phyloP scores from a whole-genome alignment of 768 basidiomycete species.

The Amanita rubescens region DNA sequence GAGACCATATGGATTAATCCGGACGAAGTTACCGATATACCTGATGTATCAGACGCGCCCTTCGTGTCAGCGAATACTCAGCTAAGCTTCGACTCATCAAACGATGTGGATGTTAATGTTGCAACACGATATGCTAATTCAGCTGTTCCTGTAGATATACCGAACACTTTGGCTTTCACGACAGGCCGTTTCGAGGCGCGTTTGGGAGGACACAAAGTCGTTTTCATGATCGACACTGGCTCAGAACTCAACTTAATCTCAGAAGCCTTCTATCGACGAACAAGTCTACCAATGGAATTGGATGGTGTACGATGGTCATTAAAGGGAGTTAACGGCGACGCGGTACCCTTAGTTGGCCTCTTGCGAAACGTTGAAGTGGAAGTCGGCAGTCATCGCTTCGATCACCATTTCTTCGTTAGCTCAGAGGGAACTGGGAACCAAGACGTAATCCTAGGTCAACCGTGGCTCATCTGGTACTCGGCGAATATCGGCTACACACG shows the following conservation, averaged over 20 bases:
- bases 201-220: neutral
- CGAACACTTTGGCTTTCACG: neutral
- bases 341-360: neutral
- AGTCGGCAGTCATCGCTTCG: constrained; percentile 9
- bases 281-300: no score
- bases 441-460: constrained; percentile 17
- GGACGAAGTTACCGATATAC: no score
- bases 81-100: no score
- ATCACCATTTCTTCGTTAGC: constrained; percentile 13
- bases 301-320: no score
- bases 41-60: no score
- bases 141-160: neutral
- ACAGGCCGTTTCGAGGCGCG: neutral
- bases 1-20: no score
- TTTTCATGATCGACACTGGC: no score
- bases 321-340: no score
- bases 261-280: no score
- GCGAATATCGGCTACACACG: constrained; percentile 9
- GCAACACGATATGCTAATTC: neutral
- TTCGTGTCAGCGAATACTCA: no score
- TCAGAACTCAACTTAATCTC: no score
- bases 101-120: neutral
- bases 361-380: constrained; percentile 5
- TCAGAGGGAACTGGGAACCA: constrained; percentile 8
- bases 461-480: constrained; percentile 18